Evolutionary conservation across 164 flowering plant species (phyloP), one percentile per base, ranked within the genome.

Genomic region (Tetracentron sinense): DNA sequence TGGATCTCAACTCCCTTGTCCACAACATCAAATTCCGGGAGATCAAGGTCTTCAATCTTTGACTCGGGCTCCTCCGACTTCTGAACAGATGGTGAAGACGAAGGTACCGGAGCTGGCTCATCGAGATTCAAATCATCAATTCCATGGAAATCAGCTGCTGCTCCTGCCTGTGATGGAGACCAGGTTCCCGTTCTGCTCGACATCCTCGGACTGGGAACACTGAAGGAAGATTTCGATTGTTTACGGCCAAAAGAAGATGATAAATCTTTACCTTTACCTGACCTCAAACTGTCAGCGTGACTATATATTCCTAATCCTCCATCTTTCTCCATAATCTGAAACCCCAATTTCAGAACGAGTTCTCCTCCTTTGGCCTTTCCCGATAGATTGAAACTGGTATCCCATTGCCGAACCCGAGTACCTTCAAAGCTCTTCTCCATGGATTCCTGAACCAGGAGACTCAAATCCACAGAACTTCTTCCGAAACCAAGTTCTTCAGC

Each of bases 331-430:
- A 93, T 87, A 31, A 89, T 82, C 76, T 93, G 97, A 59, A 90
- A 87, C 1, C 94, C 96, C 46, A 93, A 66, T 62, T 88, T 93
- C 69, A 93, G 62, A 33, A 87, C 79, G 6, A 93, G 82, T 38
- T 90, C 89, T 33, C 89, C 97, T 28, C 94, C 98, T 72, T 81
- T 84, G 0, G 97, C 98, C 72, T 93, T 93, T 23, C 98, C 98
- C 3, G 74, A 74, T 2, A 90, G 84, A 50, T 67, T 68, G 63
- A 80, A 88, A 53, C 72, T 76, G 29, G 65, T 74, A 56, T 93
- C 89, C 98, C 97, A 93, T 55, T 90, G 96, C 56, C 92, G 75
- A 52, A 93, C 70, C 51, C 98, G 69, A 1, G 75, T 61, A 3
- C 96, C 98, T 68, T 87, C 79, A 0, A 59, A 42, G 76, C 62